Evolutionary conservation across 345 rosid species (phyloP), one percentile per base, ranked within the genome.

Genomic region (Combretum micranthum): DNA sequence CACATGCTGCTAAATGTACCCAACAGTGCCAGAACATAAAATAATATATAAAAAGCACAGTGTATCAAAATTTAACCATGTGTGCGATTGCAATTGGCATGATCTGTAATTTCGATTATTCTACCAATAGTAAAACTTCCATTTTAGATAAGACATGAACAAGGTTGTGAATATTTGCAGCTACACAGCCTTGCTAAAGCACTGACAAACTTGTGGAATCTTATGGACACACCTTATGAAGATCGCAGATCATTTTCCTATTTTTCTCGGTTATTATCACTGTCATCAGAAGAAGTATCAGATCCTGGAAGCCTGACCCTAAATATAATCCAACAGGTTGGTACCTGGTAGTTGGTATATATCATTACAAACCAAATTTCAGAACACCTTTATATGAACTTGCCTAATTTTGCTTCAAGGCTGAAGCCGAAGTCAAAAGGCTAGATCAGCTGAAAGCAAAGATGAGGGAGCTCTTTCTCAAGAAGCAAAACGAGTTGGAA

Each of bases 401-500:
- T 2, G 5, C 3, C 13, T 66, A 18, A 32, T 52, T 55, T 20
- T 50, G 65, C 67, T 67, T 69, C 64, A 69, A 93, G 99, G 87
- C 82, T 71, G 99, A 87, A 78, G 84, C 90, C 47, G 97, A 93
- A 87, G 97, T 83, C 56, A 84, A 82, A 76, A 82, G 99, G 77
- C 79, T 93, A 66, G 97, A 85, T 77, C 85, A 89, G 62, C 73
- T 93, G 53, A 93, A 93, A 77, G 92, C 93, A 76, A 93, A 85
- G 80, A 93, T 84, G 79, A 83, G 85, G 75, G 99, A 93, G 72
- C 80, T 89, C 47, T 87, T 87, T 60, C 64, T 85, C 58, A 89
- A 80, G 83, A 93, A 93, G 63, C 92, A 87, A 73, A 74, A 73
- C 44, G 96, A 93, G 57, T 79, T 93, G 54, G 87, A 85, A 53